Percentiles rank a stretch among this genome's conserved stretches.
Conservation (phyloP, 306 rosid species). For the Begonia loranthoides region DNA sequence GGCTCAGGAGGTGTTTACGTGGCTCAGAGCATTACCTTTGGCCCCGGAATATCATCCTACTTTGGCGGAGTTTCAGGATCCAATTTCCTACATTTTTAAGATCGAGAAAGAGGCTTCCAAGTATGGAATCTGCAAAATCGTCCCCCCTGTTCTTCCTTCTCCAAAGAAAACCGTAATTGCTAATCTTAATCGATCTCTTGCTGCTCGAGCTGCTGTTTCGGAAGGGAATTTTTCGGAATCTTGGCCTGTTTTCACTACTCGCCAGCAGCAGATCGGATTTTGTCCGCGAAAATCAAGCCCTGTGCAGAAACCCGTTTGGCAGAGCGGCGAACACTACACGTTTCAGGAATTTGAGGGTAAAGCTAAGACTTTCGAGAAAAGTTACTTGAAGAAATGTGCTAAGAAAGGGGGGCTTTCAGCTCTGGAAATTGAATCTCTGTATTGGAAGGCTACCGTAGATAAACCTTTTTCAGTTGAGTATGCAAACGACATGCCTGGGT, state of each 20-base stretch:
- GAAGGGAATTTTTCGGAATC: slow-evolving; percentile 18
- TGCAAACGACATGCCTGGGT: slow-evolving; percentile 97
- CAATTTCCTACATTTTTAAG: slow-evolving; percentile 92
- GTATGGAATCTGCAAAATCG: slow-evolving; percentile 95
- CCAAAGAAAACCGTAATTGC: slow-evolving; percentile 68
- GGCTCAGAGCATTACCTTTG: slow-evolving; percentile 78
- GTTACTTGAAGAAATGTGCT: slow-evolving; percentile 32
- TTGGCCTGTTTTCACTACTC: slow-evolving; percentile 85
- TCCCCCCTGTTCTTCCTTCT: slow-evolving; percentile 72
- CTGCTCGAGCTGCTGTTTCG: slow-evolving; percentile 27
- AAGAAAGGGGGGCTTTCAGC: slow-evolving; percentile 39
- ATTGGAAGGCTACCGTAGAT: slow-evolving; percentile 90
- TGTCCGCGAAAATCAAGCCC: slow-evolving; percentile 74
- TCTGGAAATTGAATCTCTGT: slow-evolving; percentile 64
- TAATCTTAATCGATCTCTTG: slow-evolving; percentile 56
- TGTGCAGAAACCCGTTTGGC: slow-evolving; percentile 85
- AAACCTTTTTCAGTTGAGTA: slow-evolving; percentile 89
- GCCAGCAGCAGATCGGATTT: slow-evolving; percentile 99
- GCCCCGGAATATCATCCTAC: slow-evolving; percentile 86
- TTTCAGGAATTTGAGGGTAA: slow-evolving; percentile 62
- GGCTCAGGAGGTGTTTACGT: slow-evolving; percentile 57
- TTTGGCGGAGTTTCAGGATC: slow-evolving; percentile 84
- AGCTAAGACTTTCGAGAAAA: slow-evolving; percentile 69
- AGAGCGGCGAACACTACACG: slow-evolving; percentile 85
- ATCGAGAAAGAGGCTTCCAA: slow-evolving; percentile 94